Base-by-base conservation (phyloP, 2,329 filamentous ascomycete genomes). In the Fusarium palustre region DNA sequence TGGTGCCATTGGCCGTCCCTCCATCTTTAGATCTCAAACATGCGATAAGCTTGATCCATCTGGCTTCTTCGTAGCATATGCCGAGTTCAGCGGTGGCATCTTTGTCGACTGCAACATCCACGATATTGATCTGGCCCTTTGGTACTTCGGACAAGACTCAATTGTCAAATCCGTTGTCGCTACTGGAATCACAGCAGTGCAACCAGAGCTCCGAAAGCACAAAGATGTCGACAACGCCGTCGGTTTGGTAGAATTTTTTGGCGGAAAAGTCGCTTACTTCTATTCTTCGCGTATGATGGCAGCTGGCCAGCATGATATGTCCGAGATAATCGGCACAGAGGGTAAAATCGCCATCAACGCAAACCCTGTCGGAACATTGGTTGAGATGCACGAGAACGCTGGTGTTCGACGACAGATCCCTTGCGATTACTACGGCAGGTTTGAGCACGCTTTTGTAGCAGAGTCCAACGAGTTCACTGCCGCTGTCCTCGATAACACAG, bases 21-120 rank as follows among this genome's bases (percentile, higher is more conserved):
- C 85, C 10, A 82, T 92, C 46, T 82, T 92, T 73, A 88, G 89
- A 72, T 87, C 84, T 47, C 89, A 91, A 77, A 91, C 89, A 5
- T 91, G 88, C 78, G 90, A 92, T 78, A 90, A 87, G 76, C 85
- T 88, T 64, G 88, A 91, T 68, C 87, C 88, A 0, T 83, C 83
- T 0, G 89, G 89, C 50, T 92, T 91, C 82, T 92, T 91, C 76
- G 88, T 92, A 56, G 82, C 84, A 31, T 92, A 91, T 77, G 88
- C 90, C 15, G 81, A 88, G 70, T 89, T 86, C 78, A 86, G 82
- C 3, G 90, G 90, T 34, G 89, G 89, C 24, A 90, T 91, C 75
- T 92, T 92, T 71, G 90, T 91, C 59, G 90, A 92, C 80, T 90
- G 87, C 79, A 88, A 86, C 53, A 88, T 92, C 73, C 90, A 92